A percentile compares a stretch with the other conserved stretches of the same genome.
These are phyloP conservation scores for Metschnikowia continentalis DNA, from an alignment of 805 yeast species.

Conservation along the genomic window DNA sequence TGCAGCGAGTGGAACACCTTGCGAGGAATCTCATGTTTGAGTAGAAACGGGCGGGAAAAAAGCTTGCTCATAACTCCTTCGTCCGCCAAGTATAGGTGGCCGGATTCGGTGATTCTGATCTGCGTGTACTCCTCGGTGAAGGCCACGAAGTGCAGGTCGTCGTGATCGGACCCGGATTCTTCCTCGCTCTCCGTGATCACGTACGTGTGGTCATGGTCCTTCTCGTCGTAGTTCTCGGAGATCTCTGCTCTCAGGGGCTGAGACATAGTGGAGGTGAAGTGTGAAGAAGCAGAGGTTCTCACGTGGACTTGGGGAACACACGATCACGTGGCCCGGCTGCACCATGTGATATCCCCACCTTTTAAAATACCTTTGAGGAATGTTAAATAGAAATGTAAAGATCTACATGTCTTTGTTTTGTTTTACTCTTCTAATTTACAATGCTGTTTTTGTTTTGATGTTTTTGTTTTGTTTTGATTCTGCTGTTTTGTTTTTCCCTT, in stretches of 20 bases:
- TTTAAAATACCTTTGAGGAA: too few relatives aligned
- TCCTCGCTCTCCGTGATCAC: constrained; percentile 14
- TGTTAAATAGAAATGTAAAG: too few relatives aligned
- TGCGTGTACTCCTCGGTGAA: neutral
- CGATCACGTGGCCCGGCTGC: neutral
- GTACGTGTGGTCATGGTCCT: constrained; percentile 39
- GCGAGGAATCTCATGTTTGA: constrained; percentile 85
- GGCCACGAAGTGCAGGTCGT: neutral
- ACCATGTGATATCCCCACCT: neutral
- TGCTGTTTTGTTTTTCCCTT: too few relatives aligned
- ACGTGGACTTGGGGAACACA: neutral
- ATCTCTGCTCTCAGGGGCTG: neutral
- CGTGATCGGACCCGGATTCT: neutral
- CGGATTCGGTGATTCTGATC: neutral
- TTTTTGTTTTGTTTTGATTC: too few relatives aligned
- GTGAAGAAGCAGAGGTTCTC: neutral
- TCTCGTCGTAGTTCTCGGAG: constrained; percentile 9
- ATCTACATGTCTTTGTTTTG: too few relatives aligned
- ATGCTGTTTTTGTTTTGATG: too few relatives aligned
- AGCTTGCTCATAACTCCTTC: constrained; percentile 4
- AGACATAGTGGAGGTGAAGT: neutral
- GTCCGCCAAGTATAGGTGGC: constrained; percentile 4
- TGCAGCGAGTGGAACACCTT: constrained; percentile 85
- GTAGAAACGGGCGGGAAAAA: constrained; percentile 37
- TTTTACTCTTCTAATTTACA: too few relatives aligned